phyloP scores from a whole-genome alignment of 768 basidiomycete species.

The Suillus brevipes region DNA sequence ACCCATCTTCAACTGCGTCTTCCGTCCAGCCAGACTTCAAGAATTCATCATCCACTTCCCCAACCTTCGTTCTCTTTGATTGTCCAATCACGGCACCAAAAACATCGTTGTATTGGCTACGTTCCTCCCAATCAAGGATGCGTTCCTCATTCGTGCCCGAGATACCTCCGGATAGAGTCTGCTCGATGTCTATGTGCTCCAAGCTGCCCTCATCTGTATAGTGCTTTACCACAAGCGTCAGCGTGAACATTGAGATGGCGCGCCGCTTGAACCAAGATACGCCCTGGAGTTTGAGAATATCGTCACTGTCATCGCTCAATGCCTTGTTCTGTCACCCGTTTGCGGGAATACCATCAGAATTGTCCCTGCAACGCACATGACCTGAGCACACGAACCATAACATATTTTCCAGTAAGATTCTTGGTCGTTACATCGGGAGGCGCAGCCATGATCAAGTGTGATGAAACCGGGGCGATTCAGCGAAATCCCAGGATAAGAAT shows the following conservation, averaged over 20 bases:
- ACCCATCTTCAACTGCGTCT: slow-evolving; percentile 37
- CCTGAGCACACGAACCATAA: slow-evolving; percentile 48
- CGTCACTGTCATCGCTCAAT: slow-evolving; percentile 61
- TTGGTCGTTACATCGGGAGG: slow-evolving; percentile 59
- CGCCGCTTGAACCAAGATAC: slow-evolving; percentile 71
- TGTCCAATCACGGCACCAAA: slow-evolving; percentile 62
- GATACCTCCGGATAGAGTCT: slow-evolving; percentile 63
- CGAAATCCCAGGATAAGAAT: not conserved
- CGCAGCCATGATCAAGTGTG: slow-evolving; percentile 54
- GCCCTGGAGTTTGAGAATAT: slow-evolving; percentile 69
- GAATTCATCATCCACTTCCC: slow-evolving; percentile 45
- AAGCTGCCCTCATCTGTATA: slow-evolving; percentile 56
- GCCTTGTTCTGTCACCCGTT: slow-evolving; percentile 56
- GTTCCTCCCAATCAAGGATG: slow-evolving; percentile 55
- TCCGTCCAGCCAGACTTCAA: slow-evolving; percentile 45
- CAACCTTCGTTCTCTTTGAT: slow-evolving; percentile 49
- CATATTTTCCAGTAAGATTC: slow-evolving; percentile 60
- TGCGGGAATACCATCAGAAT: slow-evolving; percentile 7
- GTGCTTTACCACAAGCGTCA: slow-evolving; percentile 66
- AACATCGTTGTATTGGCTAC: slow-evolving; percentile 53
- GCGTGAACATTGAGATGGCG: slow-evolving; percentile 53
- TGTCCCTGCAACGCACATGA: no score
- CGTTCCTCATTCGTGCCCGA: slow-evolving; percentile 57
- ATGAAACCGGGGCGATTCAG: not conserved
- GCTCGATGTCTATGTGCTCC: slow-evolving; percentile 69